Evolutionary conservation across 2,329 filamentous ascomycete genomes (phyloP).

Genomic region (Calonectria multiphialidica): DNA sequence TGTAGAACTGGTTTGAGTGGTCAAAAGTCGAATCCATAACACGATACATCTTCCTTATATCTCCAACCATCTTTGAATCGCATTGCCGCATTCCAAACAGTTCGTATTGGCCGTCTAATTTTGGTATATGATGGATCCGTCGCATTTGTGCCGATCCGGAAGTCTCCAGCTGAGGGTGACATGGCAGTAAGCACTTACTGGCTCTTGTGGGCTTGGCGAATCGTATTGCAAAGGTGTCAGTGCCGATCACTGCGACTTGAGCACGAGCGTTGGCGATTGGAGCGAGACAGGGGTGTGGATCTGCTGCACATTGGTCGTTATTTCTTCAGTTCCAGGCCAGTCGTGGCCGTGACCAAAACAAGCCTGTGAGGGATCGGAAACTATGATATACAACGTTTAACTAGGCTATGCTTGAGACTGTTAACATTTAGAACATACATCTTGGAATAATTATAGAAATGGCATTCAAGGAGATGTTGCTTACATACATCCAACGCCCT

Average conservation of each 20-base stretch:
- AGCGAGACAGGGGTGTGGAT: not conserved
- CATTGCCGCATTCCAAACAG: not conserved
- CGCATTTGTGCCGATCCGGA: not conserved
- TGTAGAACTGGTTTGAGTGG: not conserved
- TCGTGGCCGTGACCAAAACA: not conserved
- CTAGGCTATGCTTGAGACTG: not conserved
- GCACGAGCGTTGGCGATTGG: not conserved
- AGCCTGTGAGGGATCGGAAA: not conserved
- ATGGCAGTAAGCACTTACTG: constrained; percentile 6
- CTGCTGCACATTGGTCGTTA: not conserved
- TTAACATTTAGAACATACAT: not conserved
- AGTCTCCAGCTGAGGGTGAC: not conserved
- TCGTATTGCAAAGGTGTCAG: not conserved
- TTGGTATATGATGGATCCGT: not conserved
- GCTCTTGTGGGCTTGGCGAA: not conserved
- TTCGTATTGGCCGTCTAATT: constrained; percentile 19
- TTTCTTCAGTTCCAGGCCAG: no score
- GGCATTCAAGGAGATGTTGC: not conserved
- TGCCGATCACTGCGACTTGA: not conserved
- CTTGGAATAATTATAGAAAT: not conserved
- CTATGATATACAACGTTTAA: not conserved
- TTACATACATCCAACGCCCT: not conserved
- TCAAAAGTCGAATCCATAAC: not conserved
- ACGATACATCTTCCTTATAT: constrained; percentile 6
- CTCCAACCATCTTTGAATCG: not conserved